Evolutionary conservation across 805 yeast species (phyloP).

Genomic region (Candida palmyrensis): DNA sequence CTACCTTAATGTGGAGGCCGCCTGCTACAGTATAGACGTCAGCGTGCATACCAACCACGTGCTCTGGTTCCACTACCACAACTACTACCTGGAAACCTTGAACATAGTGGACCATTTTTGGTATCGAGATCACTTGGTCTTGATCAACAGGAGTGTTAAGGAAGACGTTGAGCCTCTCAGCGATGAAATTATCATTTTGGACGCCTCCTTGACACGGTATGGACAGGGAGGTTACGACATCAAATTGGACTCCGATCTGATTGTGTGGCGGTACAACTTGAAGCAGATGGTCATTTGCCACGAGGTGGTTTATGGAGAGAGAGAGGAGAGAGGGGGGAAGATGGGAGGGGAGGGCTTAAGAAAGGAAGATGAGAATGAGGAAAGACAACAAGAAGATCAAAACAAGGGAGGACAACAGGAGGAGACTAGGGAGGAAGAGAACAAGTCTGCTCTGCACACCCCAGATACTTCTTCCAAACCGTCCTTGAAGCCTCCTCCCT

Average conservation of each 20-base stretch:
- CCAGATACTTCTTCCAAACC: no score
- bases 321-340: no score
- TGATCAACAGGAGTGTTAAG: slow-evolving; percentile 23
- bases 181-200: slow-evolving; percentile 34
- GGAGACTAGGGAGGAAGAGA: no score
- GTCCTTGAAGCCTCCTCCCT: no score
- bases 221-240: slow-evolving; percentile 27
- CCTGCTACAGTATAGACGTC: no score
- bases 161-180: slow-evolving; percentile 9
- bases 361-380: no score
- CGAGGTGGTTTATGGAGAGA: no score
- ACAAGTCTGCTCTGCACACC: no score
- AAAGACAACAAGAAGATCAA: no score
- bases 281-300: slow-evolving; percentile 6
- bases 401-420: no score
- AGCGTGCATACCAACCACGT: slow-evolving; percentile 29
- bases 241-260: slow-evolving; percentile 32
- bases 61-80: slow-evolving; percentile 35
- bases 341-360: no score
- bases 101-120: slow-evolving; percentile 32
- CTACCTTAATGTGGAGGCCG: slow-evolving; percentile 11
- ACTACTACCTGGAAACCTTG: slow-evolving; percentile 25
- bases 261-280: slow-evolving; percentile 35
- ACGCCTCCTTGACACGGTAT: slow-evolving; percentile 24
- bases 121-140: slow-evolving; percentile 28